Evolutionary conservation across 2,329 filamentous ascomycete species (phyloP), one percentile per base, ranked within the genome.

Genomic region (Trichophyton verrucosum): DNA sequence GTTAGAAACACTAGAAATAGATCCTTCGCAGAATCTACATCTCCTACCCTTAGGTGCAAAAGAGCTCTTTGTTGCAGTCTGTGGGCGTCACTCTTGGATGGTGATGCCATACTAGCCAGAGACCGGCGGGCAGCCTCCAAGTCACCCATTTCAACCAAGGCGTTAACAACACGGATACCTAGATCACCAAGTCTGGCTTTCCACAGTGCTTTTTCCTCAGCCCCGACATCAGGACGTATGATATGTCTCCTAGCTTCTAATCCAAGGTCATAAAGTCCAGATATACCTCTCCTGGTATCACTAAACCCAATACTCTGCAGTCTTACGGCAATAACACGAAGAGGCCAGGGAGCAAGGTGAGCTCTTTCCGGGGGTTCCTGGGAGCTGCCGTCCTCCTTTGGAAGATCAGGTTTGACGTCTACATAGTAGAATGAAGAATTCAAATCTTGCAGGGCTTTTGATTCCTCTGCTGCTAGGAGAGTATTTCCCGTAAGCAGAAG

Each of bases 251-350:
- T 80, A 1, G 89, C 89, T 72, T 95, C 90, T 7, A 88, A 76
- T 0, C 86, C 91, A 1, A 97, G 80, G 64, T 96, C 91, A 70
- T 96, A 95, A 71, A 95, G 89, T 51, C 88, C 88, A 80, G 94
- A 92, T 61, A 99, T 86, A 2, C 89, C 88, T 63, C 91, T 82
- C 3, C 92, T 81, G 57, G 86, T 83, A 73, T 99, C 94, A 3
- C 86, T 86, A 65, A 94, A 95, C 0, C 89, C 90, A 53, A 96
- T 82, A 0, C 89, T 89, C 66, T 95, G 89, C 20, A 97, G 80
- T 1, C 91, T 82, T 7, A 96, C 87, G 5, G 87, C 86, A 15
- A 97, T 80, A 2, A 96, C 81, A 5, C 94, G 84, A 59, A 99
- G 80, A 47, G 87, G 82, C 91, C 94, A 99, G 0, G 92, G 92